phyloP scores from a whole-genome alignment of 2,329 filamentous ascomycete species.

The Pestalotiopsis sp. region DNA sequence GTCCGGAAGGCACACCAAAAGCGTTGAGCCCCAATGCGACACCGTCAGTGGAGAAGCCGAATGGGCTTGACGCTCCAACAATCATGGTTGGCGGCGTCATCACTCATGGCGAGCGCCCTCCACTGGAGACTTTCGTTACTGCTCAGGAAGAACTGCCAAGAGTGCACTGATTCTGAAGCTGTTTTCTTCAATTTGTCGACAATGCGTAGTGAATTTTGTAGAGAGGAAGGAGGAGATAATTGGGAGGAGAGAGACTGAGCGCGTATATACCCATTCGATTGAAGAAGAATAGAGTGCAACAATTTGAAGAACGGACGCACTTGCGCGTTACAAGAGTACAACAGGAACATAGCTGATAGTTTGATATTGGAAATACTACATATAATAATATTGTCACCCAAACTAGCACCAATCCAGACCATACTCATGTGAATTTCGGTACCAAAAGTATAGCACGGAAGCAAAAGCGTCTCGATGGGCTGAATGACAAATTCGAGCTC shows the following conservation, averaged over 20 bases:
- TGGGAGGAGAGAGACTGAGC: neutral
- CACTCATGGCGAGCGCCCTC: constrained; percentile 22
- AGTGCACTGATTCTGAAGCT: constrained; percentile 21
- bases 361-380: neutral
- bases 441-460: neutral
- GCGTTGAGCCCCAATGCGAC: constrained; percentile 17
- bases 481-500: neutral
- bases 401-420: neutral
- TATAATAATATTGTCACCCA: neutral
- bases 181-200: constrained; percentile 2
- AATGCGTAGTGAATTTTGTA: neutral
- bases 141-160: constrained; percentile 48
- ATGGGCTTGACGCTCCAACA: constrained; percentile 14
- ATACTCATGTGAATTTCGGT: neutral
- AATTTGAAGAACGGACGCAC: neutral
- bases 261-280: constrained; percentile 6
- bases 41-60: constrained; percentile 12
- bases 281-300: neutral
- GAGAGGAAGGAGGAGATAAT: neutral
- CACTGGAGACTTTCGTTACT: constrained; percentile 58
- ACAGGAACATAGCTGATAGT: neutral
- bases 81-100: constrained; percentile 13
- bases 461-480: neutral
- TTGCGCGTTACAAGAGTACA: neutral
- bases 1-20: constrained; percentile 14